Base-by-base conservation (phyloP, 148 eudicot species). In the Persicaria maculosa region DNA sequence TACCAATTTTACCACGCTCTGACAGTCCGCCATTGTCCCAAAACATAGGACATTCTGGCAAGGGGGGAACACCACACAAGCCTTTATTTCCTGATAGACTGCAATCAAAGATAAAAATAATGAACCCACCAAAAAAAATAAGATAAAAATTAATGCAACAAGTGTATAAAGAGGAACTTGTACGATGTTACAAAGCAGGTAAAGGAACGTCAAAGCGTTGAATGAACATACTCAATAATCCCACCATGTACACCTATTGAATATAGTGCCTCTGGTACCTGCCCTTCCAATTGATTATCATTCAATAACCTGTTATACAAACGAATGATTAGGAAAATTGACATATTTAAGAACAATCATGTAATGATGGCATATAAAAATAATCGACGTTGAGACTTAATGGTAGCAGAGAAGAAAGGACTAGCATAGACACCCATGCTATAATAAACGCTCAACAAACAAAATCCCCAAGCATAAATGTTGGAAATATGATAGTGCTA, bases 231-330 rank as follows among this genome's bases (percentile, higher is more conserved):
- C 98, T 95, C 98, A 50, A 92, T 90, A 65, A 90, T 84, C 75
- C 98, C 98, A 78, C 98, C 98, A 82, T 90, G 98, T 71, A 95
- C 96, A 40, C 97, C 96, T 76, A 95, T 75, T 2, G 98, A 92
- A 84, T 87, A 92, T 73, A 95, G 84, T 76, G 86, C 88, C 81
- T 92, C 97, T 14, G 97, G 93, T 36, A 95, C 98, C 82, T 57
- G 85, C 44, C 98, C 97, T 81, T 87, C 91, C 77, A 95, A 79
- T 73, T 74, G 77, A 77, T 95, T 95, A 85, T 80, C 86, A 80
- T 95, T 92, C 78, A 95, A 57, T 9, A 94, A 72, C 88, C 98
- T 95, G 87, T 44, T 43, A 68, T 47, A 74, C 50, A 44, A 76
- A 52, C n/a, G 50, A 59, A 71, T n/a, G 70, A 22, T 75, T 16